Conservation (phyloP, 108 stramenopile species). For the Skeletonema marinoi region DNA sequence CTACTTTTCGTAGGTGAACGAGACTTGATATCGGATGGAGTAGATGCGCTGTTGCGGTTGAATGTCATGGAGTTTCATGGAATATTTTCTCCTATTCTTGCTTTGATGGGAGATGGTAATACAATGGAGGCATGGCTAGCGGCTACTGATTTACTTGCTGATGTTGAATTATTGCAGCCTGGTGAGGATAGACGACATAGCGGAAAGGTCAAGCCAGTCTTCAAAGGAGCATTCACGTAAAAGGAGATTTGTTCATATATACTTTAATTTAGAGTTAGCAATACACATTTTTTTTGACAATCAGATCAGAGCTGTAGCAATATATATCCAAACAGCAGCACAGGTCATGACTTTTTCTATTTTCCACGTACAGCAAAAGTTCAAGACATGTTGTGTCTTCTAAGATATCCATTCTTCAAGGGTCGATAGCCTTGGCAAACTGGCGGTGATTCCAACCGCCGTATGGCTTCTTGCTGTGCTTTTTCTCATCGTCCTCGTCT, state of each 20-base stretch:
- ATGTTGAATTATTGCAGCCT: conserved; percentile 55
- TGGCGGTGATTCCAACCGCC: background rate
- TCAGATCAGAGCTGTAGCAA: background rate
- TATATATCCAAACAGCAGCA: background rate
- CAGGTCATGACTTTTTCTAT: background rate
- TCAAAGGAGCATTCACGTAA: conserved; percentile 24
- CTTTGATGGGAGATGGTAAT: conserved; percentile 82
- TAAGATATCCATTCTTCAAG: background rate
- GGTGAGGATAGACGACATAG: conserved; percentile 1
- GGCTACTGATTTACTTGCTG: conserved; percentile 71
- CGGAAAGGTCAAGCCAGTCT: conserved; percentile 16
- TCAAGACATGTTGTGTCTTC: background rate
- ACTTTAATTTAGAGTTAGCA: conserved; percentile 2
- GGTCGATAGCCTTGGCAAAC: background rate
- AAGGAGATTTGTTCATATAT: background rate
- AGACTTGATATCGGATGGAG: conserved; percentile 74
- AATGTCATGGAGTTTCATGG: conserved; percentile 77
- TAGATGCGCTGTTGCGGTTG: conserved; percentile 71
- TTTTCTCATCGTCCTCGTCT: background rate
- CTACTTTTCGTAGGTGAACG: conserved; percentile 86
- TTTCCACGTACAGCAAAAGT: no score
- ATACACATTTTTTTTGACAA: background rate
- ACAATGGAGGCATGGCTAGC: conserved; percentile 84
- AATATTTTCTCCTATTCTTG: conserved; percentile 79
- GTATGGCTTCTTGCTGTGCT: background rate